Conservation (phyloP, 495 filamentous ascomycete genomes). For the Aspergillus ostianus region DNA sequence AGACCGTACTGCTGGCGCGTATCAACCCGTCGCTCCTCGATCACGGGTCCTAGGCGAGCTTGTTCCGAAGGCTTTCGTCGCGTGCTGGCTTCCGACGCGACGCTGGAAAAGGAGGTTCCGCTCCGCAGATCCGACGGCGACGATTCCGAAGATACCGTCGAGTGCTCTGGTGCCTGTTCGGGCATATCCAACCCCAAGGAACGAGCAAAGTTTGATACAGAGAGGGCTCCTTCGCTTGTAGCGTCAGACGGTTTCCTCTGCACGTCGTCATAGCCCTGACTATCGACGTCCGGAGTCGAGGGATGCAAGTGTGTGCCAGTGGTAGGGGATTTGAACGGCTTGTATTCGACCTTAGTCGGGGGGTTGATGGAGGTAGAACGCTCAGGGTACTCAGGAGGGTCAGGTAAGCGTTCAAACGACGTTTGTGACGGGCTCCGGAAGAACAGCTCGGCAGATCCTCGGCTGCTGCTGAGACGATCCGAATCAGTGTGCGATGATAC, state of each 20-base stretch:
- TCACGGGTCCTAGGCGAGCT: conserved; percentile 33
- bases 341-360: conserved; percentile 18
- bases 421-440: conserved; percentile 23
- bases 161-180: conserved; percentile 56
- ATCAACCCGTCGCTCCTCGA: conserved; percentile 33
- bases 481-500: conserved; percentile 22
- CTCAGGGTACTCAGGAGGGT: conserved; percentile 15
- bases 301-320: conserved; percentile 17
- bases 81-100: conserved; percentile 42
- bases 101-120: conserved; percentile 69
- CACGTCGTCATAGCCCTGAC: conserved; percentile 6
- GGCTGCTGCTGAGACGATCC: conserved; percentile 20
- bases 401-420: conserved; percentile 21
- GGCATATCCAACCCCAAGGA: conserved; percentile 39
- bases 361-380: conserved; percentile 12
- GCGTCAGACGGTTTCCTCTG: conserved; percentile 34
- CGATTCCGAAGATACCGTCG: conserved; percentile 68
- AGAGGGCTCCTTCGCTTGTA: conserved; percentile 31
- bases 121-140: conserved; percentile 61
- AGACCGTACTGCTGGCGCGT: conserved; percentile 20
- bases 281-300: conserved; percentile 8
- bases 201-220: conserved; percentile 41
- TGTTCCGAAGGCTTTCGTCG: conserved; percentile 33
- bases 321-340: conserved; percentile 17
- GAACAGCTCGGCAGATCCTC: conserved; percentile 26